phyloP scores from a whole-genome alignment of 108 stramenopile genomes.

The Chaetoceros muelleri region DNA sequence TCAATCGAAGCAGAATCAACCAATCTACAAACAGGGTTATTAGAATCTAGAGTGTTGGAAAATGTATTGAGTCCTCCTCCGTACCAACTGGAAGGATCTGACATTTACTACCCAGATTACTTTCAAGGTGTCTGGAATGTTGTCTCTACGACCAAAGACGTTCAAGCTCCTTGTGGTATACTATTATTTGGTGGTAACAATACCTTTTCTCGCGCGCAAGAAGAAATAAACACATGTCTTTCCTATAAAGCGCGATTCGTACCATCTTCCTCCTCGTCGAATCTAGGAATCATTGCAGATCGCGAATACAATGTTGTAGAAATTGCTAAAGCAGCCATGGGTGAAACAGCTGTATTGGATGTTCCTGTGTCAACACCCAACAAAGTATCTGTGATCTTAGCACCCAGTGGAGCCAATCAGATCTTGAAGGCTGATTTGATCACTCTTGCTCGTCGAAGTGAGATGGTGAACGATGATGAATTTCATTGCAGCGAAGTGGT shows the following conservation, averaged over 20 bases:
- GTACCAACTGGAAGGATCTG: conserved; percentile 52
- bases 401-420: conserved; percentile 34
- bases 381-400: conserved; percentile 61
- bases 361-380: conserved; percentile 59
- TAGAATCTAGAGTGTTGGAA: conserved; percentile 26
- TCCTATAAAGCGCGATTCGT: conserved; percentile 57
- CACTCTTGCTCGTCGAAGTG: conserved; percentile 47
- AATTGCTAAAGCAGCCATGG: conserved; percentile 74
- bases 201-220: conserved; percentile 31
- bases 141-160: conserved; percentile 29
- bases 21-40: conserved; percentile 18
- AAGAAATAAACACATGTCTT: conserved; percentile 34
- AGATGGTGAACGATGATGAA: conserved; percentile 20
- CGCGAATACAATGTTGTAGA: conserved; percentile 67
- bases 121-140: conserved; percentile 54
- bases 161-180: conserved; percentile 65
- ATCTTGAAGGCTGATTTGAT: conserved; percentile 52
- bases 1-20: conserved; percentile 7
- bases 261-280: too few relatives aligned
- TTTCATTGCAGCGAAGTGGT: conserved; percentile 76
- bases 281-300: conserved; percentile 44
- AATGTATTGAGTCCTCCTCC: conserved; percentile 41
- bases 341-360: conserved; percentile 62
- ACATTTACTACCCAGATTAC: conserved; percentile 58
- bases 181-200: conserved; percentile 66